Percentiles rank a stretch among this genome's conserved stretches.
Evolutionary conservation across 73 alveolate species (phyloP).

Genomic region (Symbiodinium pilosum): DNA sequence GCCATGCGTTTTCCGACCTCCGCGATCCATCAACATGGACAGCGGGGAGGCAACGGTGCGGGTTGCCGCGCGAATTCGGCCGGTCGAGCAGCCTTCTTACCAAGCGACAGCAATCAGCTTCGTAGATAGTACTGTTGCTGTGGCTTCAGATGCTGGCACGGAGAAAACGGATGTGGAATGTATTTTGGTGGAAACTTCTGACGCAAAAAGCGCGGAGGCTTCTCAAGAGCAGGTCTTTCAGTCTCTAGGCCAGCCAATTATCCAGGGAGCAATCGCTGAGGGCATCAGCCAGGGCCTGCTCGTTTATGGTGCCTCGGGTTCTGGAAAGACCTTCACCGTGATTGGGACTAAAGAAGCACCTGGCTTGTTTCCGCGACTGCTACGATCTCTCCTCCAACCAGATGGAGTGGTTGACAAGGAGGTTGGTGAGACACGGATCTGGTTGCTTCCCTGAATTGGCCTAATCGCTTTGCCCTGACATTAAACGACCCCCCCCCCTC

Average conservation of each 20-base stretch:
- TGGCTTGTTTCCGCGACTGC: background rate
- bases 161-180: slow-evolving; percentile 1
- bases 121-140: background rate
- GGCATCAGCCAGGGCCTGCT: slow-evolving; percentile 15
- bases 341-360: background rate
- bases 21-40: background rate
- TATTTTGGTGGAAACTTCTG: background rate
- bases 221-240: background rate
- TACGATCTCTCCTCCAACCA: background rate
- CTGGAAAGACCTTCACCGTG: slow-evolving; percentile 8
- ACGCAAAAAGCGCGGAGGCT: background rate
- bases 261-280: background rate
- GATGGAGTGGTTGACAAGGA: background rate
- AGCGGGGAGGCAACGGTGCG: background rate
- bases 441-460: background rate
- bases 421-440: background rate
- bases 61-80: background rate
- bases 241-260: background rate
- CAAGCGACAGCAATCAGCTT: background rate
- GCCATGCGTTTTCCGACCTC: too few species aligned
- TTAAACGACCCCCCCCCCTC: too few species aligned
- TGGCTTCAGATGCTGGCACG: background rate
- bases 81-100: background rate
- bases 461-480: too few species aligned
- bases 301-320: background rate